Conservation (phyloP, 2,329 filamentous ascomycete genomes). For the Rhynchosporium agropyri region DNA sequence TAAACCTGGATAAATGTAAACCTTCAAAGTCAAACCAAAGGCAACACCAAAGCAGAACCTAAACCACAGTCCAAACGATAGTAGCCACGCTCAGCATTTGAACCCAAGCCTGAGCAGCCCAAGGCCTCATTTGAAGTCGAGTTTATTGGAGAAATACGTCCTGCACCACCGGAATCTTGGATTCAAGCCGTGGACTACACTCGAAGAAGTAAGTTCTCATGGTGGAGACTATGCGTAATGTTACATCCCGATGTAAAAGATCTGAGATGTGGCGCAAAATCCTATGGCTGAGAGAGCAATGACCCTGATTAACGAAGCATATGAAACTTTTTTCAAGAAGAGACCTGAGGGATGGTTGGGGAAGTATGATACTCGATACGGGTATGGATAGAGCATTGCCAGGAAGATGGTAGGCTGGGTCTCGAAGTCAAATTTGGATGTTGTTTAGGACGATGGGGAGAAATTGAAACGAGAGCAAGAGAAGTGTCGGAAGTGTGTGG, state of each 20-base stretch:
- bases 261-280: constrained; percentile 3
- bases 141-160: neutral
- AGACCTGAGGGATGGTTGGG: neutral
- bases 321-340: neutral
- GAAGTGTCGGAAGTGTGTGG: neutral
- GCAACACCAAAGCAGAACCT: neutral
- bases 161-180: constrained; percentile 15
- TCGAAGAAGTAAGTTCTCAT: neutral
- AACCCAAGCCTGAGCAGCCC: neutral
- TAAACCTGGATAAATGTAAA: no score
- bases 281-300: neutral
- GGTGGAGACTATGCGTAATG: neutral
- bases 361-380: no score
- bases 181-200: neutral
- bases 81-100: no score
- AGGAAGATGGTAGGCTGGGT: neutral
- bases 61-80: neutral
- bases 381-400: neutral
- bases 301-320: neutral
- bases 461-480: neutral
- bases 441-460: neutral
- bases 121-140: neutral
- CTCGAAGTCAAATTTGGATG: no score
- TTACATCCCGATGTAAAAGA: neutral
- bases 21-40: neutral